Evolutionary conservation across 208 protist genomes (phyloP).

Genomic region (Leishmania lainsoni): DNA sequence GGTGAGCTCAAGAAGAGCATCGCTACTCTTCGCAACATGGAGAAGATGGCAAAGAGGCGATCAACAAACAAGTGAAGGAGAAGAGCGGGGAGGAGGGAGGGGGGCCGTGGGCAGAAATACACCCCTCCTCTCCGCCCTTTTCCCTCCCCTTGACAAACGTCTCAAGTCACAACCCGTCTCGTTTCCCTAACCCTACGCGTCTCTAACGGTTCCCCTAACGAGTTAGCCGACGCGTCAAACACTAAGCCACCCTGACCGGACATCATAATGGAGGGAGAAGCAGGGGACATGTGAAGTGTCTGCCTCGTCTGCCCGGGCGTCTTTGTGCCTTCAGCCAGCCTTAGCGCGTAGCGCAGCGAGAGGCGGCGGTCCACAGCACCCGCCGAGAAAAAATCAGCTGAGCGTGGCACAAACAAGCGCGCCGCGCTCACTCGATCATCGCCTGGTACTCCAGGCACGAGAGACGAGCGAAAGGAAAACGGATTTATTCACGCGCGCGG

Average conservation of each 20-base stretch:
- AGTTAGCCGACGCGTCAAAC: background rate
- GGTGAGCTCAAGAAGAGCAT: slow-evolving; percentile 69
- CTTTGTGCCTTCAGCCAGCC: background rate
- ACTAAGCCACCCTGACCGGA: background rate
- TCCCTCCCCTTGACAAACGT: background rate
- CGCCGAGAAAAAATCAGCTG: background rate
- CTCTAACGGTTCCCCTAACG: background rate
- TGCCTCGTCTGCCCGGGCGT: too few relatives aligned
- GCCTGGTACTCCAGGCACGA: background rate
- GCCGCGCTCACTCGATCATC: background rate
- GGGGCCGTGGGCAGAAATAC: background rate
- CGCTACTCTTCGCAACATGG: slow-evolving; percentile 61
- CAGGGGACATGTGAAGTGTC: background rate
- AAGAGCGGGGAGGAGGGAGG: background rate
- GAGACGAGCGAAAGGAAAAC: background rate
- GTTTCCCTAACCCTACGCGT: too few relatives aligned
- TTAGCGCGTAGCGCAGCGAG: background rate
- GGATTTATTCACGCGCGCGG: background rate
- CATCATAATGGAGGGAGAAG: background rate
- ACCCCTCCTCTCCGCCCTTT: background rate
- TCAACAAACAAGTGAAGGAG: slow-evolving; percentile 5
- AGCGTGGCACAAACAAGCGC: too few relatives aligned
- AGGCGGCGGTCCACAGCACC: background rate
- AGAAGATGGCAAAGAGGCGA: slow-evolving; percentile 78
- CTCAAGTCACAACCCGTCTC: background rate